Evolutionary conservation across 2,329 filamentous ascomycete genomes (phyloP).

Genomic region (Phoma sp.): DNA sequence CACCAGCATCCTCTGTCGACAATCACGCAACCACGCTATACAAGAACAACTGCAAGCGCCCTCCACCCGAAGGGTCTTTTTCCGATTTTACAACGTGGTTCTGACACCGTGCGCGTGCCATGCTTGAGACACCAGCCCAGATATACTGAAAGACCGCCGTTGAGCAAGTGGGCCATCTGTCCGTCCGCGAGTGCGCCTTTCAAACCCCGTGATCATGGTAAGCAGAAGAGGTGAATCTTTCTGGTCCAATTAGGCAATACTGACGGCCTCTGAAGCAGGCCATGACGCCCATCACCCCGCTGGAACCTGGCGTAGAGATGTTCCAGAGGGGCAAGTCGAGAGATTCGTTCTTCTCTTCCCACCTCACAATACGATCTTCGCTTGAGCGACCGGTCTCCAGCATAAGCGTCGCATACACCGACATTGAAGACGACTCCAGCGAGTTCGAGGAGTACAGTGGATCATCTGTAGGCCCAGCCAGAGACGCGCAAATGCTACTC

Average conservation of each 20-base stretch:
- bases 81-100: slow-evolving; percentile 44
- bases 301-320: slow-evolving; percentile 54
- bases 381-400: slow-evolving; percentile 69
- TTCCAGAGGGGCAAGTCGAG: slow-evolving; percentile 54
- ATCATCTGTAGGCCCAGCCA: slow-evolving; percentile 66
- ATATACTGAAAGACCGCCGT: slow-evolving; percentile 30
- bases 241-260: slow-evolving; percentile 19
- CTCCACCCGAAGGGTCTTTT: slow-evolving; percentile 49
- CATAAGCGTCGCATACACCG: slow-evolving; percentile 79
- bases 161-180: slow-evolving; percentile 20
- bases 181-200: slow-evolving; percentile 27
- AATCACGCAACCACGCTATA: slow-evolving; percentile 44
- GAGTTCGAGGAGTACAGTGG: slow-evolving; percentile 58
- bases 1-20: slow-evolving; percentile 41
- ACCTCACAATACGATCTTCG: slow-evolving; percentile 43
- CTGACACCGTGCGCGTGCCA: slow-evolving; percentile 40
- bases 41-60: slow-evolving; percentile 52
- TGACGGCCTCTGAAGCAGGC: slow-evolving; percentile 47
- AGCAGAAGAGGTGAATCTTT: slow-evolving; percentile 12
- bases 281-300: slow-evolving; percentile 53
- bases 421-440: slow-evolving; percentile 66
- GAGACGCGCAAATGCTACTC: slow-evolving; percentile 7
- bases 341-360: slow-evolving; percentile 65
- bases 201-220: slow-evolving; percentile 45
- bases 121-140: slow-evolving; percentile 32